Evolutionary conservation across 306 rosid genomes (phyloP), one percentile per base, ranked within the genome.

Genomic region (Medicago ruthenica): DNA sequence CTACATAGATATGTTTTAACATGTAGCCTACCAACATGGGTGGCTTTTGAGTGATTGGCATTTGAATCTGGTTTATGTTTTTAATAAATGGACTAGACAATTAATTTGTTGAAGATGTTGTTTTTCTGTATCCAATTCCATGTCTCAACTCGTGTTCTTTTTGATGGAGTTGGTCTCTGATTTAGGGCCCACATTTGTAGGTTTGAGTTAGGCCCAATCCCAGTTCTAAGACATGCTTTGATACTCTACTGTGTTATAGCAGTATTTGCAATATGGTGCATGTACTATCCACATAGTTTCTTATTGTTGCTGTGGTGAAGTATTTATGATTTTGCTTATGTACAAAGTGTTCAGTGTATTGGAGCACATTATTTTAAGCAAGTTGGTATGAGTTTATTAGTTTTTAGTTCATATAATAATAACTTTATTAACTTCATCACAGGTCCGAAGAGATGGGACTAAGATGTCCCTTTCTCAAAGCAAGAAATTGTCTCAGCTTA

Each of bases 381-480:
- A 57, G 69, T 61, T 78, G 72, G 58, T 21, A 15, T 50, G 41
- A 3, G 45, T 36, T 36, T 62, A 24, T 24, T 53, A 54, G 55
- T 61, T 6, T 3, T 40, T 45, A 55, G 73, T 74, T 68, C 66
- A 37, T 61, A 39, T 44, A 55, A 60, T 39, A 21, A 62, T 31
- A 57, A 39, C 71, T 74, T 85, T 67, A 45, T 85, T 67, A 57
- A 81, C 47, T 20, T 44, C 15, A 66, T 70, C 75, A 10, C 86
- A 95, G 98, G 88, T 87, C 42, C 86, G 97, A 37, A 87, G 88
- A 84, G 98, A 95, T 87, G 98, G 98, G 71, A 92, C 97, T 7
- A 95, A 92, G 85, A 95, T 95, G 98, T 79, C 97, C 53, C 98
- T 95, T 84, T 81, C 98, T 79, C 98, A 95, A 76, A 92, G 83